A percentile compares a stretch with the other conserved stretches of the same genome.
phyloP scores from a whole-genome alignment of 192 early-diverging fungal genomes.

The Gryganskiella cystojenkinii region DNA sequence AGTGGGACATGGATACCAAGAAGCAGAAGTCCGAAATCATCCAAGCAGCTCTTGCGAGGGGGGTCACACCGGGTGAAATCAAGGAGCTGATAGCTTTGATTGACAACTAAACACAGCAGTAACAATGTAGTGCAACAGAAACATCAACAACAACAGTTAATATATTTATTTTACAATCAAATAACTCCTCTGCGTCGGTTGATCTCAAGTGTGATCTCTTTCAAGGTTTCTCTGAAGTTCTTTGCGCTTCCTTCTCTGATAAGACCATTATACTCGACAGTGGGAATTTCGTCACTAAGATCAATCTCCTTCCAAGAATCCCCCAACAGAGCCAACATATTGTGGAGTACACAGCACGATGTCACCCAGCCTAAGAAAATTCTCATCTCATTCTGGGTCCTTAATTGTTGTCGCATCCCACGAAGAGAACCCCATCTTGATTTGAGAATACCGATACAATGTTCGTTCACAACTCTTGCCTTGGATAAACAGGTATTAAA shows the following conservation, averaged over 20 bases:
- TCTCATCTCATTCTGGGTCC: neutral
- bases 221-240: conserved; percentile 6
- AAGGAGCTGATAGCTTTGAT: too few species aligned
- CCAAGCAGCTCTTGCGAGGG: too few species aligned
- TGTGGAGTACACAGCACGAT: conserved; percentile 33
- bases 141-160: too few species aligned
- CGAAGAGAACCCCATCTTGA: neutral
- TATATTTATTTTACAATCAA: too few species aligned
- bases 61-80: too few species aligned
- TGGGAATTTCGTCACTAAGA: too few species aligned
- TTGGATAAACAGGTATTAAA: conserved; percentile 5
- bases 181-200: conserved; percentile 5
- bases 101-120: too few species aligned
- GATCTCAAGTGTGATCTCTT: conserved; percentile 3
- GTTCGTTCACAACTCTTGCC: conserved; percentile 6
- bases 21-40: too few species aligned
- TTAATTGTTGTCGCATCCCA: neutral
- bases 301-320: conserved; percentile 11
- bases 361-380: conserved; percentile 6
- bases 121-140: too few species aligned
- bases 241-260: neutral
- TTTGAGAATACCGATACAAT: conserved; percentile 10
- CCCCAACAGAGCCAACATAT: conserved; percentile 7
- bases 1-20: too few species aligned
- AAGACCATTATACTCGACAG: neutral